Evolutionary conservation across 192 early-diverging fungal genomes (phyloP), one percentile per base, ranked within the genome.

Genomic region (Helicostylum pulchrum): DNA sequence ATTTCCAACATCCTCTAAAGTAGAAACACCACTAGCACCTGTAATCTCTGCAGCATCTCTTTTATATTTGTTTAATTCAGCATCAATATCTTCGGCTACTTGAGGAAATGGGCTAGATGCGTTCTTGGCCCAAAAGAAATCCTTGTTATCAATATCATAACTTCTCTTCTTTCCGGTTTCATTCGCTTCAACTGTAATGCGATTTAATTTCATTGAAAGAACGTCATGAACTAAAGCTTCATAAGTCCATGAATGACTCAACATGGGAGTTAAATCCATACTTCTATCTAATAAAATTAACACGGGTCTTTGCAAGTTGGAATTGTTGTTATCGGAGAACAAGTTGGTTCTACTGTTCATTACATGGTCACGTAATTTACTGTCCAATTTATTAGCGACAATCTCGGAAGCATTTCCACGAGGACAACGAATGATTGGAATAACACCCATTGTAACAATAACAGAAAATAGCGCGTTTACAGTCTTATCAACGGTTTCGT

Each of bases 201-300:
- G 84, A 70, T 97, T 98, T 39, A 98, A 83, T 53, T 88, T 88
- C 84, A 99, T 86, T 44, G 94, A 92, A 43, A 95, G 84, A 3
- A 98, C 83, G 73, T 99, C 97, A 76, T 99, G 96, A 11, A 99
- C 84, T 23, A 99, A 80, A 0, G 94, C 91, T 64, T 95, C 89
- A 74, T 99, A 99, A 0, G 96, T 98, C 97, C 97, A 99, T 8
- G 96, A 92, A 75, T 99, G 97, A 59, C 79, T 87, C 52, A 99
- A 80, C 88, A 99, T 94, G 10, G 91, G 84, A 8, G 85, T 83
- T 51, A 98, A 73, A 76, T 99, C 97, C 78, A 96, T 76, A 66
- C 91, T 92, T 39, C 97, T 83, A 60, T 99, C 97, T 26, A 97
- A 73, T 9, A 99, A 74, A 11, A 99, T 85, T 53, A 99, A 78